Evolutionary conservation across 78 protist species (phyloP).

Genomic region (Monosiga brevicollis): DNA sequence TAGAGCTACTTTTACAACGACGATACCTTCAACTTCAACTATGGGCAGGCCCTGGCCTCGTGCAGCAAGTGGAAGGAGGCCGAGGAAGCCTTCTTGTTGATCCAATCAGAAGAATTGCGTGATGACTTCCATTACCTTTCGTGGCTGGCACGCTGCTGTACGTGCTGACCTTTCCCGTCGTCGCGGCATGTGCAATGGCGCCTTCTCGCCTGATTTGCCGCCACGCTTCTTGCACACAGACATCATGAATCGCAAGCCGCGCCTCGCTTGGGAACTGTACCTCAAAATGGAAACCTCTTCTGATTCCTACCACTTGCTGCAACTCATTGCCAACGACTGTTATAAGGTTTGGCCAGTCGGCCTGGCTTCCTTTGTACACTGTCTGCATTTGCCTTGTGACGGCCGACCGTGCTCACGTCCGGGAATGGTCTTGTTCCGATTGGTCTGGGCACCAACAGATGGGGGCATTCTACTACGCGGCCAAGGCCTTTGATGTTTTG

Average conservation of each 20-base stretch:
- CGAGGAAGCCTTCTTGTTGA: slow-evolving; percentile 33
- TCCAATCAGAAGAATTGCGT: slow-evolving; percentile 36
- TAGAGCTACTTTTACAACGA: slow-evolving; percentile 43
- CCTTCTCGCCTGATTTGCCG: not conserved
- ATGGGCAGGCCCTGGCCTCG: slow-evolving; percentile 40
- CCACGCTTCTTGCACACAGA: not conserved
- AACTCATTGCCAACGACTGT: slow-evolving; percentile 79
- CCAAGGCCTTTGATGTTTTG: slow-evolving; percentile 79
- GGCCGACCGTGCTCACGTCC: too few species aligned
- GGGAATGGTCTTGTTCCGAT: too few species aligned
- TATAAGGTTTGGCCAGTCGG: too few species aligned
- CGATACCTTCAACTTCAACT: slow-evolving; percentile 50
- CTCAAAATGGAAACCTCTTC: slow-evolving; percentile 50
- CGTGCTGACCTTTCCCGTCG: not conserved
- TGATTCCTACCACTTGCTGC: slow-evolving; percentile 43
- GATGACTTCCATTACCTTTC: slow-evolving; percentile 34
- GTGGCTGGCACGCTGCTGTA: slow-evolving; percentile 57
- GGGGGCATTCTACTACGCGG: slow-evolving; percentile 57
- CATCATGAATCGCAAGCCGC: slow-evolving; percentile 40
- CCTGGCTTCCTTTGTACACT: too few species aligned
- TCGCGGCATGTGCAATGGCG: not conserved
- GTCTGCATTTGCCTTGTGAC: too few species aligned
- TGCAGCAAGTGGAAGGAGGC: slow-evolving; percentile 46
- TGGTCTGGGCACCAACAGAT: not conserved
- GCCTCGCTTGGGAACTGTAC: slow-evolving; percentile 69